Conservation (phyloP, 331 rosid species). For the Telfairia occidentalis region DNA sequence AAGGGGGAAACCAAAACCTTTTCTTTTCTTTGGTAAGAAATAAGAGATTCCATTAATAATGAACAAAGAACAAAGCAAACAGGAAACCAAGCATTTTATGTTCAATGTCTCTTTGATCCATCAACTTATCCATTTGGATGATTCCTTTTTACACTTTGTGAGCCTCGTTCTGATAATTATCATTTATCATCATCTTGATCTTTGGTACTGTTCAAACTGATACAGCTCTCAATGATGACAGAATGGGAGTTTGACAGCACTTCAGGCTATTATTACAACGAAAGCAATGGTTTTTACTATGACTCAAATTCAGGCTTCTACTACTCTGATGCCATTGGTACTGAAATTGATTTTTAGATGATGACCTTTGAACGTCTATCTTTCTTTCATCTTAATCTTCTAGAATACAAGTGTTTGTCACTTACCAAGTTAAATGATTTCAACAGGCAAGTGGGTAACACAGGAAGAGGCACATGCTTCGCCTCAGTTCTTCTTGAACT, state of each 20-base stretch:
- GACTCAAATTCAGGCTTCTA: conserved; percentile 84
- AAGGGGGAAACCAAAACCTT: neutral
- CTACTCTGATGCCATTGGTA: conserved; percentile 79
- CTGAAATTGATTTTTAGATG: neutral
- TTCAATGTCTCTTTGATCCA: neutral
- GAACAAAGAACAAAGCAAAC: neutral
- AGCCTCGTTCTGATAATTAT: neutral
- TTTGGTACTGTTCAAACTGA: conserved; percentile 27
- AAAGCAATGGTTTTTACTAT: conserved; percentile 66
- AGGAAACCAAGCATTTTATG: neutral
- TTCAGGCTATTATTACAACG: conserved; percentile 77
- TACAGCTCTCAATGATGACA: conserved; percentile 39
- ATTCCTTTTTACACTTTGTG: neutral
- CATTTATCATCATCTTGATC: conserved; percentile 1
- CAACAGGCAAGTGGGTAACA: conserved; percentile 90
- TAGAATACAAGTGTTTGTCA: conserved; percentile 10
- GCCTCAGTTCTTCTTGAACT: conserved; percentile 49
- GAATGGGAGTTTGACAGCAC: conserved; percentile 74
- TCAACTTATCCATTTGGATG: neutral
- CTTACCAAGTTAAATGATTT: conserved; percentile 24
- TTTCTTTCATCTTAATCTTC: neutral
- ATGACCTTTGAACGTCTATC: neutral
- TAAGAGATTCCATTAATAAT: neutral
- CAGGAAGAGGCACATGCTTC: conserved; percentile 83
- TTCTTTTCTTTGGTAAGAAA: neutral